Base-by-base conservation (phyloP, 371 early-diverging fungal species). In the Thermomucor indicae-seudaticae region DNA sequence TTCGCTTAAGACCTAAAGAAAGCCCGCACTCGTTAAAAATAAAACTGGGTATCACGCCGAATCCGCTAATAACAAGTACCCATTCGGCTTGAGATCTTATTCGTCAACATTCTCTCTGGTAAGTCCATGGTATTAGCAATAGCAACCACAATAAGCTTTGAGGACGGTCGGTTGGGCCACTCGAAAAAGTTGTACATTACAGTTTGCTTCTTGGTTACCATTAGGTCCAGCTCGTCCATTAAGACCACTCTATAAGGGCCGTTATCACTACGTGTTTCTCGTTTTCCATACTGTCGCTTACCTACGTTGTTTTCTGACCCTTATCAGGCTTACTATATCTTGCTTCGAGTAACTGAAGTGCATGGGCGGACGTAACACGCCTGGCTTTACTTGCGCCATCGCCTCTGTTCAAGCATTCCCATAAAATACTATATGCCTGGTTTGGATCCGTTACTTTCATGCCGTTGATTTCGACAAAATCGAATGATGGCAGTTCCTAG, bases 71-170 rank as follows among this genome's bases (percentile, higher is more conserved):
- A 7, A 32, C 23, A 53, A 51, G 60, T 79, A 78, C 95, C 98
- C 45, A 98, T 64, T 8, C 99, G 79, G 67, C 96, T 94, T 4
- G 96, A 90, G 29, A 97, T 83, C 57, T 93, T 93, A 60, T 92
- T 90, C n/a, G 84, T 79, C 41, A 96, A 80, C 71, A 92, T 79
- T 43, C 95, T 83, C 59, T 98, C 99, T 0, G 98, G 99, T 23
- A 99, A 72, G 64, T 98, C 97, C 92, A 99, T 97, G 0, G 99
- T 99, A 61, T 99, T 99, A 23, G 99, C 99, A 40, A 99, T 90
- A 0, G 97, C 95, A 17, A 99, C 79, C 0, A 99, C 89, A 49
- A 97, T 84, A 12, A 99, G 66, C 41, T 86, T 72, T 3, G 95
- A 90, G 44, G 86, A 69, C 1, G 83, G 78, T 39, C 86, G 74